Conservation (phyloP, 1,139 yeast genomes). For the Citeromyces hawaiiensis region DNA sequence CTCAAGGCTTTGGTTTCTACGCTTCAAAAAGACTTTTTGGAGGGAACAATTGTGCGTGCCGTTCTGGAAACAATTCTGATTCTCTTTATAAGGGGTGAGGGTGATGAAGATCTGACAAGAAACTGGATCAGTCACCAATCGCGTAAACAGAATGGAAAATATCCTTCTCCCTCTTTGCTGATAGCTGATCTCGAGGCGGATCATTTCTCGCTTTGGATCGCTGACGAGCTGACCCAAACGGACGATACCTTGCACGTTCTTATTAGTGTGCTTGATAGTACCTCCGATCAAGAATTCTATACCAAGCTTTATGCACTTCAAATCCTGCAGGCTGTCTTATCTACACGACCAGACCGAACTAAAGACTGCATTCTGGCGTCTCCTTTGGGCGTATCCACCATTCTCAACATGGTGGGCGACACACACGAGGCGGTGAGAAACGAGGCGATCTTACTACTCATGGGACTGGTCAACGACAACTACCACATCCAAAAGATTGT, state of each 20-base stretch:
- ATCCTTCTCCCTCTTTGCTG: conserved; percentile 67
- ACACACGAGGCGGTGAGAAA: conserved; percentile 81
- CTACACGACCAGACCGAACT: conserved; percentile 62
- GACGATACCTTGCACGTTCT: conserved; percentile 43
- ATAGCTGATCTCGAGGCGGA: conserved; percentile 45
- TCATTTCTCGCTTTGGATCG: conserved; percentile 87
- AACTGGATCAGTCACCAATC: conserved; percentile 68
- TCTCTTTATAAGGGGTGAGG: conserved; percentile 50
- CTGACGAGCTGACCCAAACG: conserved; percentile 81
- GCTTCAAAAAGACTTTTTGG: conserved; percentile 48
- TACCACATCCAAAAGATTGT: conserved; percentile 84
- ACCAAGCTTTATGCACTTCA: conserved; percentile 72
- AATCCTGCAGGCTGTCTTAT: conserved; percentile 68
- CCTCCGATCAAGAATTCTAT: conserved; percentile 53
- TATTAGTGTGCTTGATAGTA: conserved; percentile 36
- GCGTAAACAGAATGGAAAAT: conserved; percentile 67
- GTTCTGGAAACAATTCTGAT: conserved; percentile 77
- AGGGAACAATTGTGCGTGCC: conserved; percentile 66
- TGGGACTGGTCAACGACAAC: conserved; percentile 73
- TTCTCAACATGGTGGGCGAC: conserved; percentile 62
- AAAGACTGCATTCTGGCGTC: conserved; percentile 61
- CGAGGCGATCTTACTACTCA: conserved; percentile 71
- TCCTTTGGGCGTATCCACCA: conserved; percentile 69
- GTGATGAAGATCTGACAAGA: conserved; percentile 39
- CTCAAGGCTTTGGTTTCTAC: conserved; percentile 62